Base-by-base conservation (phyloP, 2,329 filamentous ascomycete species). In the Trichoderma pleuroti region DNA sequence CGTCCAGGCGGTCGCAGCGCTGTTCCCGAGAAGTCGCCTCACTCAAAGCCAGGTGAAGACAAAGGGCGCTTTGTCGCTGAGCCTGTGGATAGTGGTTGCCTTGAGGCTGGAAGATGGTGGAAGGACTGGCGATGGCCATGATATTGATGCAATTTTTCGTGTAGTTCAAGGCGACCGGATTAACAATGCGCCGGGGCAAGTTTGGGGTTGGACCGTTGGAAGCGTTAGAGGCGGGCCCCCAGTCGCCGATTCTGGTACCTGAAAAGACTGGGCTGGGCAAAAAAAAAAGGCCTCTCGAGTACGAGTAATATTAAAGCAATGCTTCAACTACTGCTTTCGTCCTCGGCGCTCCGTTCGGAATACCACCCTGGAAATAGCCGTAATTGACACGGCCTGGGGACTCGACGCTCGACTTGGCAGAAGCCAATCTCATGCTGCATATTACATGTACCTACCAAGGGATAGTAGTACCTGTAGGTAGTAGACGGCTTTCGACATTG, bases 111-210 rank as follows among this genome's bases (percentile, higher is more conserved):
- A 70, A 34, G 68, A 63, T 54, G 46, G 34, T 62, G 60, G 34
- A 69, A 68, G 66, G 66, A 61, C 66, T 70, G 68, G 68, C 36
- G 7, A 59, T 49, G 34, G 52, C 59, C 46, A 34, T 68, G 66
- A 68, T 61, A 61, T 61, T 68, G 49, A 70, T 56, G 60, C 68
- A 70, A 70, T 70, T 70, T 70, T 70, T 70, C 68, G 68, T 70
- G 68, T 70, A 64, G 59, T 70, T 68, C 68, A 65, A 46, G 49
- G 60, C 30, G 34, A 49, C 68, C 68, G 68, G 68, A 70, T 64
- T 70, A 70, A 64, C n/a, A 8, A 64, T 64, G 68, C 16, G 60
- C 68, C 68, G 68, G 68, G 5, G 68, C 6, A 18, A 46, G 16
- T 39, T 69, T 54, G 57, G 67, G 46, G 54, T 39, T 70, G 26